Percentiles rank a stretch among this genome's conserved stretches.
phyloP scores from a whole-genome alignment of 768 basidiomycete genomes.

The Mycena alexandri region DNA sequence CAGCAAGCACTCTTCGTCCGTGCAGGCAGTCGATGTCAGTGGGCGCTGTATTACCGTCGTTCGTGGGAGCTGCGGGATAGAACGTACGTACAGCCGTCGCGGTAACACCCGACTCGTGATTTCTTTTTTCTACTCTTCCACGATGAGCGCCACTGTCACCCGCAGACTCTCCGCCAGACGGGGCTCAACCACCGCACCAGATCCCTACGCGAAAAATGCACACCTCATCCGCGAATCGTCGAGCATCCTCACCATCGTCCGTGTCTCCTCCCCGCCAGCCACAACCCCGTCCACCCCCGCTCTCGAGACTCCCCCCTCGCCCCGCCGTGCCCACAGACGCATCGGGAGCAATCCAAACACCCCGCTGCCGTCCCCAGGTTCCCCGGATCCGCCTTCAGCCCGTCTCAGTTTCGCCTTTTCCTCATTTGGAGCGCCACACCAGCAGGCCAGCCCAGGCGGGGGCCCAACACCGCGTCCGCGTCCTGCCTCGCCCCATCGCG shows the following conservation, averaged over 20 bases:
- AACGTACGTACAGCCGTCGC: constrained; percentile 16
- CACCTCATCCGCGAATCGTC: constrained; percentile 65
- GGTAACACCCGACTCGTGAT: constrained; percentile 21
- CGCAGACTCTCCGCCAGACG: constrained; percentile 67
- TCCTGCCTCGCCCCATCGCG: constrained; percentile 61
- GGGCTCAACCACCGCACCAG: constrained; percentile 76
- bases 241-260: constrained; percentile 81
- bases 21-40: background rate
- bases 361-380: constrained; percentile 42
- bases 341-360: constrained; percentile 47
- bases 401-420: constrained; percentile 76
- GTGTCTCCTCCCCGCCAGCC: constrained; percentile 56
- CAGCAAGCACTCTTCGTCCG: no score
- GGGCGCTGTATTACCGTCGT: constrained; percentile 12
- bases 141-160: constrained; percentile 26
- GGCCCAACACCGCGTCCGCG: constrained; percentile 59
- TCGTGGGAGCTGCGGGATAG: constrained; percentile 17
- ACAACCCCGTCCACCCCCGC: constrained; percentile 46
- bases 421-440: constrained; percentile 60
- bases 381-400: constrained; percentile 35
- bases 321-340: constrained; percentile 47
- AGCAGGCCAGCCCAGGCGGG: constrained; percentile 48
- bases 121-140: constrained; percentile 16
- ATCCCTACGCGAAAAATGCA: constrained; percentile 74
- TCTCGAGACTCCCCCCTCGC: constrained; percentile 42